Conservation (phyloP, 495 filamentous ascomycete species). For the Daldinia concentrica region DNA sequence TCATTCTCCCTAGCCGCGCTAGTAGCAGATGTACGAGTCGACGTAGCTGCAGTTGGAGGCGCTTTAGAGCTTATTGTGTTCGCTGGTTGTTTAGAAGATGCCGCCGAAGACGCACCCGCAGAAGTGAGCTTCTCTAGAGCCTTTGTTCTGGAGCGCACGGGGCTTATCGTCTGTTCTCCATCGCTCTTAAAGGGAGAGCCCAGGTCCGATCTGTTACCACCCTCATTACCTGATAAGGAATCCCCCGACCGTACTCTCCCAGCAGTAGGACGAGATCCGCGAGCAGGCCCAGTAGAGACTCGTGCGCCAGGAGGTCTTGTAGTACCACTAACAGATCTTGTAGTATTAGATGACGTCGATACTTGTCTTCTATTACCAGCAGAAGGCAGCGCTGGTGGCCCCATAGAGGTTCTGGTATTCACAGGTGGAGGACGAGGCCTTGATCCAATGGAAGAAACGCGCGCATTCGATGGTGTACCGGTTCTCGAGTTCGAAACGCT, state of each 20-base stretch:
- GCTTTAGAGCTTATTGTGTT: slow-evolving; percentile 41
- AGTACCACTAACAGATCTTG: slow-evolving; percentile 43
- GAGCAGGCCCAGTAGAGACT: slow-evolving; percentile 45
- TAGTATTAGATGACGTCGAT: slow-evolving; percentile 47
- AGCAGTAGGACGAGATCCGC: slow-evolving; percentile 46
- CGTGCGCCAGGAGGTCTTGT: slow-evolving; percentile 51
- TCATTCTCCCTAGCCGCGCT: slow-evolving; percentile 72
- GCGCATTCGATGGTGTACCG: slow-evolving; percentile 63
- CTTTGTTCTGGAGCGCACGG: slow-evolving; percentile 54
- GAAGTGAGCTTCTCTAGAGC: slow-evolving; percentile 59
- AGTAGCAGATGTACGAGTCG: slow-evolving; percentile 43
- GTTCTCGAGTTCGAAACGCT: slow-evolving; percentile 69
- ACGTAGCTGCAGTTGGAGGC: slow-evolving; percentile 36
- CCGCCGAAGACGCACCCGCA: slow-evolving; percentile 41
- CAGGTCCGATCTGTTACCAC: slow-evolving; percentile 48
- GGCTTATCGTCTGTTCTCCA: slow-evolving; percentile 58
- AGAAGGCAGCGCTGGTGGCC: slow-evolving; percentile 62
- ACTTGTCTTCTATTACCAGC: slow-evolving; percentile 46
- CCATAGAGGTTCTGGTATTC: slow-evolving; percentile 69
- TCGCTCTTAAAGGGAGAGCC: slow-evolving; percentile 54
- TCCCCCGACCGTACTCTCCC: slow-evolving; percentile 55
- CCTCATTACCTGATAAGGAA: slow-evolving; percentile 52
- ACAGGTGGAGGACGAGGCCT: slow-evolving; percentile 64
- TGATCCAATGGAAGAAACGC: slow-evolving; percentile 52
- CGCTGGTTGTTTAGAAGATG: slow-evolving; percentile 46